Evolutionary conservation across 768 basidiomycete genomes (phyloP).

Genomic region (Trametes punicea): DNA sequence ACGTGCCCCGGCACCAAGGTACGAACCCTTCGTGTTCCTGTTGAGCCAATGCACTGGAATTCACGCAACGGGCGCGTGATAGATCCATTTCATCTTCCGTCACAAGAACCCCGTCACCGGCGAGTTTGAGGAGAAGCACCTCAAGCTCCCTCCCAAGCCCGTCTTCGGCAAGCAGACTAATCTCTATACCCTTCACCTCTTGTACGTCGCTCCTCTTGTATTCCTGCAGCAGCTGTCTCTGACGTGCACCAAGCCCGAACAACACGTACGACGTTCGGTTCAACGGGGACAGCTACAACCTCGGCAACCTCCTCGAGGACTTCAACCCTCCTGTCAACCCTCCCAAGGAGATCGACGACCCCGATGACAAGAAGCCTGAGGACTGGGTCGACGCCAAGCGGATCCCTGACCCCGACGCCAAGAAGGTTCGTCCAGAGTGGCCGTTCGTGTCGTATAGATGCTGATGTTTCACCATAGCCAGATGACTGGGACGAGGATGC

Average conservation of each 20-base stretch:
- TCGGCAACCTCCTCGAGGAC: conserved; percentile 87
- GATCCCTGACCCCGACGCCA: conserved; percentile 82
- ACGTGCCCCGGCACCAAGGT: conserved; percentile 93
- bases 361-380: conserved; percentile 83
- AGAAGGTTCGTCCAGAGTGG: conserved; percentile 50
- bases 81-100: conserved; percentile 99
- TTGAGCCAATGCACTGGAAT: not conserved
- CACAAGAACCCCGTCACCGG: conserved; percentile 92
- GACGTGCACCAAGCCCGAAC: conserved; percentile 63
- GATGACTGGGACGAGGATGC: conserved; percentile 98
- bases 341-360: conserved; percentile 87
- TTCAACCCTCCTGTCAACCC: conserved; percentile 95
- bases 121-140: conserved; percentile 96
- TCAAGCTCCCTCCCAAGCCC: conserved; percentile 75
- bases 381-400: conserved; percentile 91
- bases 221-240: not conserved
- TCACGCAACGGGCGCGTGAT: conserved; percentile 8
- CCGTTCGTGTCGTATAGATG: not conserved
- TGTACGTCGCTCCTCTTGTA: conserved; percentile 50
- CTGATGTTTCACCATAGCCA: conserved; percentile 45
- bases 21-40: conserved; percentile 11
- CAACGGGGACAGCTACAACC: conserved; percentile 79
- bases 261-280: conserved; percentile 91
- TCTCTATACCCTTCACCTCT: conserved; percentile 90
- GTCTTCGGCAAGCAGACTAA: conserved; percentile 82